These are phyloP conservation scores for Diplodia scrobiculata DNA, from an alignment of 2,329 filamentous ascomycete genomes.

Conservation along the genomic window DNA sequence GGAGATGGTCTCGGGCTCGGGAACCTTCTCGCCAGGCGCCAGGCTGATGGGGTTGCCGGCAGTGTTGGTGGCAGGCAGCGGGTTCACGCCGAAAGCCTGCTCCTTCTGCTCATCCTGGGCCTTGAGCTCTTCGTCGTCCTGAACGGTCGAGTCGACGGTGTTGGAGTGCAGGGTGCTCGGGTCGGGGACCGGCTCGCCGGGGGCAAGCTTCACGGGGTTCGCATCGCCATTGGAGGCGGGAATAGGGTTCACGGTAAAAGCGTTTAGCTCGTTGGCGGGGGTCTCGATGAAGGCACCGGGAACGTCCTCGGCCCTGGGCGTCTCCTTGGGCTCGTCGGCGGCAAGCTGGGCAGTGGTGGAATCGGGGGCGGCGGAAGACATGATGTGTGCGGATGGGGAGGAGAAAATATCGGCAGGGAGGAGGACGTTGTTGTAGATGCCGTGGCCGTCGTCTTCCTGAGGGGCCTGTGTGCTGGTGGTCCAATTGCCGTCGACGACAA, in stretches of 20 bases:
- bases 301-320: slow-evolving; percentile 41
- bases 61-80: slow-evolving; percentile 61
- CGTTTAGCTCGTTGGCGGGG: slow-evolving; percentile 56
- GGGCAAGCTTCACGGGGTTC: slow-evolving; percentile 77
- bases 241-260: slow-evolving; percentile 61
- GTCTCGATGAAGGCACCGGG: slow-evolving; percentile 75
- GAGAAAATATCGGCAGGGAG: slow-evolving; percentile 69
- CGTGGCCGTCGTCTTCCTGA: slow-evolving; percentile 77
- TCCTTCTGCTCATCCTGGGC: slow-evolving; percentile 42
- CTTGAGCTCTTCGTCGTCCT: slow-evolving; percentile 40
- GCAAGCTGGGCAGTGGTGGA: slow-evolving; percentile 73
- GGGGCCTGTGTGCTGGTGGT: slow-evolving; percentile 77
- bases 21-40: slow-evolving; percentile 77
- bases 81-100: slow-evolving; percentile 59
- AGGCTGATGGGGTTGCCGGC: slow-evolving; percentile 77
- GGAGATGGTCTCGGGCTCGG: slow-evolving; percentile 64
- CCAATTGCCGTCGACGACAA: slow-evolving; percentile 93
- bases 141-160: slow-evolving; percentile 65
- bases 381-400: slow-evolving; percentile 54
- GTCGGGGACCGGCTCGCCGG: slow-evolving; percentile 79
- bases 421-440: slow-evolving; percentile 93
- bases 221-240: slow-evolving; percentile 61
- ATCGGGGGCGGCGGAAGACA: slow-evolving; percentile 69
- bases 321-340: slow-evolving; percentile 61
- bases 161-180: slow-evolving; percentile 64